phyloP scores from a whole-genome alignment of 139 green algal species.

The Chlorella sorokiniana region DNA sequence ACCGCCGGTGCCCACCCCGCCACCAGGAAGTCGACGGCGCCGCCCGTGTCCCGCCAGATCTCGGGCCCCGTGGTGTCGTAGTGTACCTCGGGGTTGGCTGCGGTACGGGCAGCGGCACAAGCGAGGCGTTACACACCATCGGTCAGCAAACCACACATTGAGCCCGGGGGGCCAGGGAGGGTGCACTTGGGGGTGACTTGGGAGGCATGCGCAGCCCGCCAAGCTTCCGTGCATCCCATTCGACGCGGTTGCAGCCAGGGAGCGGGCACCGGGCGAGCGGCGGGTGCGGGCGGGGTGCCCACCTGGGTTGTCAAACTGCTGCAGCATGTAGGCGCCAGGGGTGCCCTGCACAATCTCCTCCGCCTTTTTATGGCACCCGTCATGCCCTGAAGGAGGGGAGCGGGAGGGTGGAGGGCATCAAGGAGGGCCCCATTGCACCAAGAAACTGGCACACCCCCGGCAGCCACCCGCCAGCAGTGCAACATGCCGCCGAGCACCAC shows the following conservation, averaged over 20 bases:
- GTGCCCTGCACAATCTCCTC: constrained; percentile 86
- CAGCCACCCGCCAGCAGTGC: not conserved
- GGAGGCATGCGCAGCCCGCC: too few relatives aligned
- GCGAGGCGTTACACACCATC: too few relatives aligned
- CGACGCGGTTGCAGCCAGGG: not conserved
- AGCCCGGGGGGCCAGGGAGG: too few relatives aligned
- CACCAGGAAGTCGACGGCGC: constrained; percentile 79
- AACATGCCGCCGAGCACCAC: not conserved
- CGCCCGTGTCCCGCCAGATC: constrained; percentile 87
- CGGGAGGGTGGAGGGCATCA: not conserved
- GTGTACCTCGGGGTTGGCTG: constrained; percentile 88
- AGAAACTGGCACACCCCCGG: not conserved
- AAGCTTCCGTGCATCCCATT: too few relatives aligned
- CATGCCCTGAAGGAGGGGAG: constrained; percentile 57
- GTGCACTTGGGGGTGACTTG: too few relatives aligned
- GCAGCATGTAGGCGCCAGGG: constrained; percentile 86
- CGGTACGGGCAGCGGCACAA: not conserved
- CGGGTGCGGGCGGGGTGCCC: not conserved
- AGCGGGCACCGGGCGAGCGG: not conserved
- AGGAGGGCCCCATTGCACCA: not conserved
- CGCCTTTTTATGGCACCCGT: constrained; percentile 90
- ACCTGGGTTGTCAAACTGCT: constrained; percentile 98
- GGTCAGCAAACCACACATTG: too few relatives aligned
- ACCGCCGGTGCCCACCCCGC: constrained; percentile 93
- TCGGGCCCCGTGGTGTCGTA: constrained; percentile 94